Evolutionary conservation across 2,329 filamentous ascomycete genomes (phyloP).

Genomic region (Fusarium caatingaense): DNA sequence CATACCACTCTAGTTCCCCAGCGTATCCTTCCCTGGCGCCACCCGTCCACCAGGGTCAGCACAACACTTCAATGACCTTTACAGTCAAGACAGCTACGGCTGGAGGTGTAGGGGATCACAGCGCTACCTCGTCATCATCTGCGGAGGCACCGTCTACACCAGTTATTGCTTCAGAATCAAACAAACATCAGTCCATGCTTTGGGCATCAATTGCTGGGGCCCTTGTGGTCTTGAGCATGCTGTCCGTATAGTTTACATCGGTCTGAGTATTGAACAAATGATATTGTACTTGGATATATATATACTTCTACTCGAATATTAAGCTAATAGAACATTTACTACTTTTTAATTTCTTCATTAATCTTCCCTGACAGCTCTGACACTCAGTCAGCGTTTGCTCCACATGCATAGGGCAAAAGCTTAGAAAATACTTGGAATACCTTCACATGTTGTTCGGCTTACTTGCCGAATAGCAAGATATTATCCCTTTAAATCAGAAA

Average conservation of each 20-base stretch:
- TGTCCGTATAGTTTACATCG: rapidly evolving
- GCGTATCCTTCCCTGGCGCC: neutral
- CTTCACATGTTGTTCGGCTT: too few species aligned
- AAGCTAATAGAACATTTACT: rapidly evolving
- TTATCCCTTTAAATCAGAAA: too few species aligned
- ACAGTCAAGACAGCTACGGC: neutral
- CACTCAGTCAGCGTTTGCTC: neutral
- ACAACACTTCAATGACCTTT: neutral
- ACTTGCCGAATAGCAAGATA: too few species aligned
- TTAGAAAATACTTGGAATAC: too few species aligned
- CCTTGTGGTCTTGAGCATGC: neutral
- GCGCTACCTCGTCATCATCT: neutral
- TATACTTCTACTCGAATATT: neutral
- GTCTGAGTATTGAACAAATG: neutral
- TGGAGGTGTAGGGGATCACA: neutral
- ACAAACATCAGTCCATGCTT: neutral
- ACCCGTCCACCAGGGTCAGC: neutral
- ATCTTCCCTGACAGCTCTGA: neutral
- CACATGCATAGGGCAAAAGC: too few species aligned
- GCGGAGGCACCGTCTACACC: neutral
- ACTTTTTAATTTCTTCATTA: neutral
- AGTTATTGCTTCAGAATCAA: neutral
- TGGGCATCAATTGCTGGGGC: neutral
- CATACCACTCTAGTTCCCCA: neutral
- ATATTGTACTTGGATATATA: neutral